These are phyloP conservation scores for Cadophora malorum DNA, from an alignment of 2,329 filamentous ascomycete species.

Conservation along the genomic window DNA sequence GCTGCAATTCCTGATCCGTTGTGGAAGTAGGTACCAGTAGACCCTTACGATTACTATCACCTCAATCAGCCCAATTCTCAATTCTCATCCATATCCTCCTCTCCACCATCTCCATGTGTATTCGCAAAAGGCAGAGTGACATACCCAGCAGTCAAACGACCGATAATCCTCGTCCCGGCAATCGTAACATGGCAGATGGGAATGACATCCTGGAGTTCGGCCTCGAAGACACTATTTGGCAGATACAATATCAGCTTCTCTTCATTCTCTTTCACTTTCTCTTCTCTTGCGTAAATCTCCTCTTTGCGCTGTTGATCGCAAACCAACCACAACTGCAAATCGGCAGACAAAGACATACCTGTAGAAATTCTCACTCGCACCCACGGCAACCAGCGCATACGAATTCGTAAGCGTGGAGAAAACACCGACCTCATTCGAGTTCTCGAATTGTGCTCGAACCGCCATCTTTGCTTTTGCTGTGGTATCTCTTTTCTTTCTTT, in stretches of 20 bases:
- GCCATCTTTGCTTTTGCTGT: slow-evolving; percentile 57
- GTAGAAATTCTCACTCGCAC: slow-evolving; percentile 99
- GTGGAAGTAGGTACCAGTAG: slow-evolving; percentile 95
- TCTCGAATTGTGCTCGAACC: slow-evolving; percentile 80
- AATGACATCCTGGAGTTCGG: slow-evolving; percentile 95
- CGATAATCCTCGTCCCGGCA: slow-evolving; percentile 94
- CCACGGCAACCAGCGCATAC: slow-evolving; percentile 92
- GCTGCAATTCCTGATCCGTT: slow-evolving; percentile 97
- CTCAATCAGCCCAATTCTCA: slow-evolving; percentile 27
- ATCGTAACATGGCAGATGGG: slow-evolving; percentile 97
- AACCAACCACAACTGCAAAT: not conserved
- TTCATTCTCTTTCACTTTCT: not conserved
- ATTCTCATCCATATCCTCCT: slow-evolving; percentile 8
- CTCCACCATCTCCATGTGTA: not conserved
- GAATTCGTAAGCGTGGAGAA: slow-evolving; percentile 97
- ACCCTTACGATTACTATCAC: slow-evolving; percentile 84
- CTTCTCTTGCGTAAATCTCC: no score
- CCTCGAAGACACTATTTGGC: slow-evolving; percentile 83
- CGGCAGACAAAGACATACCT: slow-evolving; percentile 57
- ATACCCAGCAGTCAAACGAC: slow-evolving; percentile 90
- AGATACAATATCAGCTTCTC: slow-evolving; percentile 20
- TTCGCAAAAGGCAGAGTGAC: slow-evolving; percentile 39
- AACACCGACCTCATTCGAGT: slow-evolving; percentile 95
- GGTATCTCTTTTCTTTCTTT: slow-evolving; percentile 18
- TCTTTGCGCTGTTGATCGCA: not conserved